Evolutionary conservation across 371 early-diverging fungal species (phyloP).

Genomic region (Mortierella sp.): DNA sequence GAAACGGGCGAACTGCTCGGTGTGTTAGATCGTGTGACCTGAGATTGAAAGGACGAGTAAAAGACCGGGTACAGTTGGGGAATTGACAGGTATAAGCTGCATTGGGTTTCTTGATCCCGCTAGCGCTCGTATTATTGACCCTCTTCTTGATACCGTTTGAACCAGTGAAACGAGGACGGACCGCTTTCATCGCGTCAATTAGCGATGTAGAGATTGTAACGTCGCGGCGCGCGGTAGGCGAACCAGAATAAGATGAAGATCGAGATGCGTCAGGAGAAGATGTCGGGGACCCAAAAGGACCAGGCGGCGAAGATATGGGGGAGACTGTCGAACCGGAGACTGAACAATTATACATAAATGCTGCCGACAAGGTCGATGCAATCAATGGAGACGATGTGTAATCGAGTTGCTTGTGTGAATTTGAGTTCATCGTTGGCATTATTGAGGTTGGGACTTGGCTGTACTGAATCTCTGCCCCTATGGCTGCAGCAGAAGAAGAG

Average conservation of each 20-base stretch:
- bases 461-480: neutral
- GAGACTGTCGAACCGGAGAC: neutral
- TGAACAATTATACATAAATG: neutral
- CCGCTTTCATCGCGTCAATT: neutral
- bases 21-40: conserved; percentile 37
- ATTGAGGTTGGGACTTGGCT: neutral
- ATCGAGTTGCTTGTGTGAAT: neutral
- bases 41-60: conserved; percentile 44
- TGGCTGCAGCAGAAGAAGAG: neutral
- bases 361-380: neutral
- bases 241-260: neutral
- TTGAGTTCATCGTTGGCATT: neutral
- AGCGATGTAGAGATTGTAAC: neutral
- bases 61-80: conserved; percentile 29
- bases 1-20: conserved; percentile 21
- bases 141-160: neutral
- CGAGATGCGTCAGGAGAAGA: neutral
- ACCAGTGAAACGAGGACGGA: neutral
- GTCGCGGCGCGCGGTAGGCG: neutral
- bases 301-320: neutral
- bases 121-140: neutral
- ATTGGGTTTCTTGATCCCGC: conserved; percentile 10
- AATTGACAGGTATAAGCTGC: conserved; percentile 22
- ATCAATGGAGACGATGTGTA: neutral
- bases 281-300: neutral